Conservation (phyloP, 2,329 filamentous ascomycete genomes). For the Claviceps africana region DNA sequence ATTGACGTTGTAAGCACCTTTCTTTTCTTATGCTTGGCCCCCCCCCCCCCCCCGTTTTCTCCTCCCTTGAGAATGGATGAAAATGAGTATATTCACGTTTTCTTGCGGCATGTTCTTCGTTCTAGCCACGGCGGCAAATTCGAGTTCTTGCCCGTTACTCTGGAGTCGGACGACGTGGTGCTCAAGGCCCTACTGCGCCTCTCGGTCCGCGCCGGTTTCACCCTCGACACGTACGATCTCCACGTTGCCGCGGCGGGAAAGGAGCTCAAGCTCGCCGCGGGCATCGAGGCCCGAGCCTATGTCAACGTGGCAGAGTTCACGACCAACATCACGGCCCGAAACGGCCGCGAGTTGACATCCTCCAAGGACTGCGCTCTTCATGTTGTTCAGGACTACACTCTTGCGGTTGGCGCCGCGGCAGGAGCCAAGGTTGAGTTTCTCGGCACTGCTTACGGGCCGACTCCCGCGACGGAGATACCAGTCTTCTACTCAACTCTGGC, state of each 20-base stretch:
- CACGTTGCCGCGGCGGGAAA: no score
- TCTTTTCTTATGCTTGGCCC: background rate
- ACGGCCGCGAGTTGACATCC: constrained; percentile 4
- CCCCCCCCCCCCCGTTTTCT: background rate
- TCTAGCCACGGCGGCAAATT: no score
- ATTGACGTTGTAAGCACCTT: background rate
- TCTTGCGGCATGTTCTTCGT: background rate
- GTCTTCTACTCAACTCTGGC: constrained; percentile 35
- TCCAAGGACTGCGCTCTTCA: constrained; percentile 26
- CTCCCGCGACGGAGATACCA: background rate
- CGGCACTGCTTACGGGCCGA: constrained; percentile 27
- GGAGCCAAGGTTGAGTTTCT: constrained; percentile 35
- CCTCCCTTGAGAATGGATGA: background rate
- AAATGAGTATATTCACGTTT: background rate
- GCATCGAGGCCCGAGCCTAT: constrained; percentile 34
- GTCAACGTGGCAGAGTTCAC: constrained; percentile 39
- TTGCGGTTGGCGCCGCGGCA: constrained; percentile 39
- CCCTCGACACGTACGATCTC: no score
- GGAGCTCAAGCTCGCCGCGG: constrained; percentile 18
- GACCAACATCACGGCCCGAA: constrained; percentile 32
- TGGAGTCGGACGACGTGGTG: no score
- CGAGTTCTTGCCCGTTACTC: no score
- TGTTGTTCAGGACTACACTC: constrained; percentile 33
- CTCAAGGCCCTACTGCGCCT: no score
- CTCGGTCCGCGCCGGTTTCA: no score